Evolutionary conservation across 495 filamentous ascomycete species (phyloP).

Genomic region (Patellaria atrata): DNA sequence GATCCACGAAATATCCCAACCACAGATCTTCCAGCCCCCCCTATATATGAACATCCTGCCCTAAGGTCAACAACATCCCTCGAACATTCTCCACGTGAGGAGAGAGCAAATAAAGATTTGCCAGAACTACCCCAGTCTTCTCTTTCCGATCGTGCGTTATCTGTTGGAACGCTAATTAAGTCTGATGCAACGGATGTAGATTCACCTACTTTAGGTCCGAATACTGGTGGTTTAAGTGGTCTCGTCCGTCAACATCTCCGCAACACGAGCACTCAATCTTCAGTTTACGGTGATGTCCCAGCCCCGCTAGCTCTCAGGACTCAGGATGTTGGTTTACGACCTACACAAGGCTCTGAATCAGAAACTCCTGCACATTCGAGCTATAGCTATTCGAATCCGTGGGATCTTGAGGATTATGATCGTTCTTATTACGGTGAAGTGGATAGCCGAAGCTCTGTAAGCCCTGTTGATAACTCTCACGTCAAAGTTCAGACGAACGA

Average conservation of each 20-base stretch:
- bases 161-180: conserved; percentile 16
- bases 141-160: not conserved
- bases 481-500: conserved; percentile 14
- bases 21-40: conserved; percentile 8
- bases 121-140: conserved; percentile 3
- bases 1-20: conserved; percentile 4
- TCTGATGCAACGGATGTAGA: conserved; percentile 31
- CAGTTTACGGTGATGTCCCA: conserved; percentile 42
- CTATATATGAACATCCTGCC: conserved; percentile 16
- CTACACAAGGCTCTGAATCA: conserved; percentile 16
- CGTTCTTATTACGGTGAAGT: conserved; percentile 28
- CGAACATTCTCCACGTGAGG: too few species aligned
- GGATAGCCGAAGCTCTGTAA: conserved; percentile 21
- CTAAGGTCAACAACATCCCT: too few species aligned
- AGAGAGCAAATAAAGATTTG: too few species aligned
- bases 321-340: conserved; percentile 9
- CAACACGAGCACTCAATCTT: conserved; percentile 65
- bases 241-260: conserved; percentile 80
- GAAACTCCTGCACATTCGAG: conserved; percentile 26
- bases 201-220: conserved; percentile 67
- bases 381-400: conserved; percentile 36
- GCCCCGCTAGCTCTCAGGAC: conserved; percentile 13
- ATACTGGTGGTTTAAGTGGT: conserved; percentile 53
- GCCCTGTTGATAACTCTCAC: conserved; percentile 12
- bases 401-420: conserved; percentile 37